Evolutionary conservation across 306 rosid genomes (phyloP), one percentile per base, ranked within the genome.

Genomic region (Corylus avellana): DNA sequence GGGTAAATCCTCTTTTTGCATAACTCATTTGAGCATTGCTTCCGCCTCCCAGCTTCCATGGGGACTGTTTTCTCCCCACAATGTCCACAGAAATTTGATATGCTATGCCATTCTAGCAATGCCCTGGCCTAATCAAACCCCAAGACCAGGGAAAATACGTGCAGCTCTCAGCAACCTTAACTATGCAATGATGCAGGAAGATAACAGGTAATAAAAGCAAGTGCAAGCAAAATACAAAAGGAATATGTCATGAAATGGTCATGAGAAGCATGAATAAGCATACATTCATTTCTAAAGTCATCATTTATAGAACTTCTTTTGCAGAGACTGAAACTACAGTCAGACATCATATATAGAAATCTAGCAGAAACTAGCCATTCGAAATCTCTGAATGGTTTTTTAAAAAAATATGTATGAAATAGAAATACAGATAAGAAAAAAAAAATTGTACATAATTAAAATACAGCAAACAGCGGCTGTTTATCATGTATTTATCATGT

Each of bases 1-100:
- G 98, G 98, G 53, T 92, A 95, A 76, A 92, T 82, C 81, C 94
- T 86, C 86, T 81, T 86, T 48, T 82, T 85, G 89, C 98, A 95
- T 14, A 84, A 88, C 75, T 87, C 94, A 63, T 83, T 91, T 0
- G 96, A 91, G 80, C 98, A 95, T 69, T 90, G 87, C 87, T 89
- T 95, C 67, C 96, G 86, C 58, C 89, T 89, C 69, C 98, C 98
- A 42, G 93, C 97, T 86, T 92, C 98, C 54, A 62, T 83, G 29
- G 89, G 76, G 49, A 91, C 87, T 10, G 97, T 92, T 83, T 87
- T 92, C 76, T 79, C 89, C 72, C 98, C 98, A 79, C 98, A 95
- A 42, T 86, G 86, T 59, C 98, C 98, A 86, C 98, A 95, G 82
- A 89, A 95, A 12, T 80, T 80, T n/a, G 98, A 81, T 57, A 58